Evolutionary conservation across 2,329 filamentous ascomycete genomes (phyloP).

Genomic region (Cercospora sojina): DNA sequence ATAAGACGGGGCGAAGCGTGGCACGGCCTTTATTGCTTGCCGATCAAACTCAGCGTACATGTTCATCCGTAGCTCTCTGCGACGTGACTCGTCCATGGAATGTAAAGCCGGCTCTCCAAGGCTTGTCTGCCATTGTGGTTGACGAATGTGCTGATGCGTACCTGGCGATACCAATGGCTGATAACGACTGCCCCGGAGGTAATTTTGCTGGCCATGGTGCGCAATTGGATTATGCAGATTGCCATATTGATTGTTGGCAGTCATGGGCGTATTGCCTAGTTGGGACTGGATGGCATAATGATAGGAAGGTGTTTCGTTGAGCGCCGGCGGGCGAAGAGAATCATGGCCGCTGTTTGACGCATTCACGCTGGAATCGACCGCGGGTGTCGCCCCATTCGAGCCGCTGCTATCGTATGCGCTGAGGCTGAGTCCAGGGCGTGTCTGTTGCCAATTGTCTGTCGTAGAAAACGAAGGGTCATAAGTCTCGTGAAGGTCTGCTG

Average conservation of each 20-base stretch:
- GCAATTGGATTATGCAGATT: background rate
- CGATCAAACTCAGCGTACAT: background rate
- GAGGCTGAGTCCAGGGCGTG: background rate
- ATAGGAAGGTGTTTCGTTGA: background rate
- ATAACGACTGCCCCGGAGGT: background rate
- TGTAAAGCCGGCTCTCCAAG: background rate
- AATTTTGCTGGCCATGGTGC: background rate
- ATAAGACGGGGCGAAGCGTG: background rate
- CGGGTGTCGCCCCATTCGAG: background rate
- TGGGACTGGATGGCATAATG: background rate
- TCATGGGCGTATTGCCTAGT: background rate
- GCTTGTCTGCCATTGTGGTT: background rate
- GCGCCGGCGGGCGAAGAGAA: background rate
- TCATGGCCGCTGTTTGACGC: background rate
- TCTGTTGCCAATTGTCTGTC: background rate
- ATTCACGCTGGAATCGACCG: background rate
- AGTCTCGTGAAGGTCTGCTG: background rate
- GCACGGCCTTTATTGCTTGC: background rate
- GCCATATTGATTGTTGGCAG: background rate
- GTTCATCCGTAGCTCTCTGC: background rate
- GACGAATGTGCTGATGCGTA: background rate
- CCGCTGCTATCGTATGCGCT: background rate
- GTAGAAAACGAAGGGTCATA: background rate
- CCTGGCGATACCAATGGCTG: background rate
- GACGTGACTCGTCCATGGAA: background rate